Evolutionary conservation across 1,284 basidiomycete species (phyloP), one percentile per base, ranked within the genome.

Genomic region (Mixia osmundae): DNA sequence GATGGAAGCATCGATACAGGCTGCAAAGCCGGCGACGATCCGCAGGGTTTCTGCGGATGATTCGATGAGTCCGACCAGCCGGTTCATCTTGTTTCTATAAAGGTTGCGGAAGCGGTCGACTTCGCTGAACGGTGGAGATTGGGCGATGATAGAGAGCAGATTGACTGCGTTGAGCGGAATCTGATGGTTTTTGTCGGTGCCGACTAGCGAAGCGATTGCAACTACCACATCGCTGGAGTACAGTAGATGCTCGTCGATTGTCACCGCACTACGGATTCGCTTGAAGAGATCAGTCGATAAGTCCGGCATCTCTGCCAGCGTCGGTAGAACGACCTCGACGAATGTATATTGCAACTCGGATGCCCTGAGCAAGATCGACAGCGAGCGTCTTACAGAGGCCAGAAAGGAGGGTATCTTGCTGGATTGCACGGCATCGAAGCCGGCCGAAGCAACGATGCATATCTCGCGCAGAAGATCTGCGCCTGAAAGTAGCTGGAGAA

Each of bases 291-390:
- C 48, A 11, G 37, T 31, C 11, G 44, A 37, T 22, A 48, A 29
- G 20, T 14, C 23, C 24, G 37, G 7, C 35, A 71, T 59, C 34
- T 82, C 72, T 6, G 68, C 59, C 5, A 89, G 65, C 3, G 76
- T 58, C 3, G 85, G 79, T 9, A 91, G 61, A 30, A 94, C 67
- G 12, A 87, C 71, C 41, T 94, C 82, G 30, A 85, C 63, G 61
- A 89, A 95, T 35, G 80, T 66, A 36, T 78, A 72, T 54, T 95
- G 85, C 22, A 85, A 65, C 39, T 80, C 76, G 37, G 94, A 61
- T 0, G 79, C 68, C 2, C 82, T 70, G 45, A 74, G 68, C 20
- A 83, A 64, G 46, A 91, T 83, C 41, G 83, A 66, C 29, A 97
- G 60, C 3, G 79, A 69, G 12, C 78, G 72, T 20, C 72, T 61